A percentile compares a stretch with the other conserved stretches of the same genome.
Conservation (phyloP, 345 rosid genomes). For the Dimocarpus longan region DNA sequence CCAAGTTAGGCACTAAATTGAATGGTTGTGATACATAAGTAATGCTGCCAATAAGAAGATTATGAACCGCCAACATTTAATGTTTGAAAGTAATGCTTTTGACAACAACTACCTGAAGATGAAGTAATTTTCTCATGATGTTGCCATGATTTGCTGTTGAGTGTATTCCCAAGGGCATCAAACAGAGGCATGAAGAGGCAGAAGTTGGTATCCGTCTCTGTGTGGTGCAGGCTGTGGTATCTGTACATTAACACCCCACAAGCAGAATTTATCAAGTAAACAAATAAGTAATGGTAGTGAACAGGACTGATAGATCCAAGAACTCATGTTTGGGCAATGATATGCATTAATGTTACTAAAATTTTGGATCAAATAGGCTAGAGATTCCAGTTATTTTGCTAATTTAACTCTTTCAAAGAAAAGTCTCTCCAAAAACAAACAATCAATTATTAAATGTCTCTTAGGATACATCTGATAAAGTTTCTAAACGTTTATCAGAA, state of each 20-base stretch:
- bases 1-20: neutral
- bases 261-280: too few relatives aligned
- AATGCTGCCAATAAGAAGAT: neutral
- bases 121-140: slow-evolving; percentile 54
- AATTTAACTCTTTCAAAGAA: neutral
- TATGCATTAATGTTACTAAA: neutral
- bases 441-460: too few relatives aligned
- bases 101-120: slow-evolving; percentile 45
- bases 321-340: neutral
- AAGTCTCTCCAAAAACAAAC: neutral
- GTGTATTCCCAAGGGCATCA: slow-evolving; percentile 76
- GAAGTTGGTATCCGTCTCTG: slow-evolving; percentile 74
- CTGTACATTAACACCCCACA: slow-evolving; percentile 35
- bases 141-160: slow-evolving; percentile 73
- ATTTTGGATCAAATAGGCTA: neutral
- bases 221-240: slow-evolving; percentile 87
- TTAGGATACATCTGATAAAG: too few relatives aligned
- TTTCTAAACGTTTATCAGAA: too few relatives aligned
- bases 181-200: slow-evolving; percentile 96
- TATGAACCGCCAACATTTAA: neutral
- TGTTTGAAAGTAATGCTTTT: neutral
- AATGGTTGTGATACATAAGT: neutral
- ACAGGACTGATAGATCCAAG: neutral
- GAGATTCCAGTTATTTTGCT: neutral
- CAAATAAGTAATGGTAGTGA: neutral